Evolutionary conservation across 352 stramenopile species (phyloP).

Genomic region (Elongisporangium undulatum): DNA sequence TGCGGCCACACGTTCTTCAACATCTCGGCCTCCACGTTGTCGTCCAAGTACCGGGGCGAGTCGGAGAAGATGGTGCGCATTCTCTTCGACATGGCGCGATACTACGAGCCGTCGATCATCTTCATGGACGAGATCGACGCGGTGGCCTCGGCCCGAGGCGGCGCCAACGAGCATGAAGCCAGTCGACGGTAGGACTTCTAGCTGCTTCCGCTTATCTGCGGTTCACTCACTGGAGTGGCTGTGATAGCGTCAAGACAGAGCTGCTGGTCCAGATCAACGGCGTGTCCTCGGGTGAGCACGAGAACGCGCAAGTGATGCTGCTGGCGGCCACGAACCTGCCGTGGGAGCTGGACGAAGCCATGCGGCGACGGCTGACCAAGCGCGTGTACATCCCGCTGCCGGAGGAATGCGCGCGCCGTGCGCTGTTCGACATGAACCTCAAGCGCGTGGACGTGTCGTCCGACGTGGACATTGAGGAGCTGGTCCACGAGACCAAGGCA

Average conservation of each 20-base stretch:
- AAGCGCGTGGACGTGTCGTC: constrained; percentile 70
- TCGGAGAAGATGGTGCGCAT: constrained; percentile 96
- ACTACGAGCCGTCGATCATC: constrained; percentile 96
- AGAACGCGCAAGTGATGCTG: constrained; percentile 85
- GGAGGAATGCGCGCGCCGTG: constrained; percentile 39
- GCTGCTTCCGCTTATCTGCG: background rate
- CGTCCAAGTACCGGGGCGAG: constrained; percentile 92
- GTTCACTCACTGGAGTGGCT: background rate
- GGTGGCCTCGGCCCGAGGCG: constrained; percentile 71
- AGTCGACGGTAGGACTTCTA: constrained; percentile 51
- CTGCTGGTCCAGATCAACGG: constrained; percentile 98
- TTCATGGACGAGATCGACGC: constrained; percentile 99
- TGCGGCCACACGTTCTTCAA: constrained; percentile 99
- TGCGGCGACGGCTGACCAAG: constrained; percentile 95
- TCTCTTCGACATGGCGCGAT: constrained; percentile 97
- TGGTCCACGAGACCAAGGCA: constrained; percentile 68
- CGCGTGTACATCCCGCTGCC: constrained; percentile 87
- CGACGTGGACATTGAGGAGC: constrained; percentile 70
- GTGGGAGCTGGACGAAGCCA: constrained; percentile 96
- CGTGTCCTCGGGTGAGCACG: constrained; percentile 58
- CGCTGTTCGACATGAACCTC: constrained; percentile 78
- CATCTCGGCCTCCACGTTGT: constrained; percentile 89
- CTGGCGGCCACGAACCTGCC: constrained; percentile 96
- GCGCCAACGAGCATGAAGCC: constrained; percentile 76
- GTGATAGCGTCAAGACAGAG: constrained; percentile 93